phyloP scores from a whole-genome alignment of 140 eudicot genomes.

The Bidens hawaiensis region DNA sequence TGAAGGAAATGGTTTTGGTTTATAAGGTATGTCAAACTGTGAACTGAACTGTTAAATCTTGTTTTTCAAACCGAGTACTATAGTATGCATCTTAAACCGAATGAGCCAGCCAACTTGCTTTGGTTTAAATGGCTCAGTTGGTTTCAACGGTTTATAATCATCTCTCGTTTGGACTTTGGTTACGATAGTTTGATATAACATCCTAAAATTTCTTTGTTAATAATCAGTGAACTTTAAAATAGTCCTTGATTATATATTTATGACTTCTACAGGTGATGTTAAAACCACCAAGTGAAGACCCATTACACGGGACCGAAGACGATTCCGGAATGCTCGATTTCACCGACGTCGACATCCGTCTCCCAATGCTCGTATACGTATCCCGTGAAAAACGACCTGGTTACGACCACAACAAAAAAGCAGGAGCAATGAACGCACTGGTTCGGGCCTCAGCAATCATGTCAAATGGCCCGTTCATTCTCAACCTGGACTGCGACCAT shows the following conservation, averaged over 20 bases:
- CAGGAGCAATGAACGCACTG: no score
- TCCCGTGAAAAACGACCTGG: no score
- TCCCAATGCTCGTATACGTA: slow-evolving; percentile 56
- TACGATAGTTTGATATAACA: neutral
- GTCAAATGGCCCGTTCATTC: slow-evolving; percentile 23
- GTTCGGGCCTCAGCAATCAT: no score
- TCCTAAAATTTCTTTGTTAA: neutral
- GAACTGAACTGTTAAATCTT: no score
- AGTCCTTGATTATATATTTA: neutral
- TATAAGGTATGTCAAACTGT: no score
- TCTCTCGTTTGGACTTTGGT: neutral
- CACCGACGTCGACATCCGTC: slow-evolving; percentile 63
- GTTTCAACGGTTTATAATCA: neutral
- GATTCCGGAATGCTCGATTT: slow-evolving; percentile 1
- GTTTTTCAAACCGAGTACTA: no score
- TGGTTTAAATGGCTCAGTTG: no score
- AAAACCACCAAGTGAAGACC: neutral
- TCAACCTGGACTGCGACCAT: no score
- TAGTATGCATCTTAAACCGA: no score
- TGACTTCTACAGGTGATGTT: neutral
- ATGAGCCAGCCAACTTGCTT: no score
- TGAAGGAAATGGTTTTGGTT: no score
- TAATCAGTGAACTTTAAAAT: neutral
- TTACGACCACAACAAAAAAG: no score
- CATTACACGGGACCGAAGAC: neutral